Percentiles rank a stretch among this genome's conserved stretches.
phyloP scores from a whole-genome alignment of 2,329 filamentous ascomycete species.

The Tolypocladium inflatum region DNA sequence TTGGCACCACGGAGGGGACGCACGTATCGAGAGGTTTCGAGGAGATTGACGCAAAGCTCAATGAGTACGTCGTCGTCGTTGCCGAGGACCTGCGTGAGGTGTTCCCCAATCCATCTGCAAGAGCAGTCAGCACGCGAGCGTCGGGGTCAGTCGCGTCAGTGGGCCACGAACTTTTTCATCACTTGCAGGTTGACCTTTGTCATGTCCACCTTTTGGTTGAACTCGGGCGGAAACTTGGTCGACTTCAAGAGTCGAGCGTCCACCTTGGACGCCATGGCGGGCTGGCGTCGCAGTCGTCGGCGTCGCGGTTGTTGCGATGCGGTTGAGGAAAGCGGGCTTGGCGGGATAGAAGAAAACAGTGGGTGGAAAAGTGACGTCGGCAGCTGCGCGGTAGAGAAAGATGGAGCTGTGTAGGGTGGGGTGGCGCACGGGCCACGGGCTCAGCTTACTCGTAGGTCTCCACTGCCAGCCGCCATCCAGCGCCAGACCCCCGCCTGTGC shows the following conservation, averaged over 20 bases:
- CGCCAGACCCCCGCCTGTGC: background rate
- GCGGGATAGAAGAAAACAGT: background rate
- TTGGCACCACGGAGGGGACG: conserved; percentile 5
- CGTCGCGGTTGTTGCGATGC: background rate
- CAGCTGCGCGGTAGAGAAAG: background rate
- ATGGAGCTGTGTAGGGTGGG: background rate
- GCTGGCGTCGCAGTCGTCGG: background rate
- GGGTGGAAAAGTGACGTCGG: conserved; percentile 20
- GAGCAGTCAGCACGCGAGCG: conserved; percentile 9
- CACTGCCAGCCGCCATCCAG: background rate
- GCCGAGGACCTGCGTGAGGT: conserved; percentile 80
- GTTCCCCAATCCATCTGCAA: conserved; percentile 81
- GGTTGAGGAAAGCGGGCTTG: background rate
- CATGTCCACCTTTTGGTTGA: conserved; percentile 94
- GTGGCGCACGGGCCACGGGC: background rate
- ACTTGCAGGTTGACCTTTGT: conserved; percentile 94
- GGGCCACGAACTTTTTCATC: conserved; percentile 74
- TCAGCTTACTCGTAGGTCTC: too few relatives aligned
- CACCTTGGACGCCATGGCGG: conserved; percentile 68
- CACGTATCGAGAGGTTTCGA: conserved; percentile 69
- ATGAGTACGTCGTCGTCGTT: conserved; percentile 94
- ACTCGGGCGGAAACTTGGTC: conserved; percentile 90
- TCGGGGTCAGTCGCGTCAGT: background rate
- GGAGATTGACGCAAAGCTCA: conserved; percentile 63
- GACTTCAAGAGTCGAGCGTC: conserved; percentile 83